Base-by-base conservation (phyloP, 2,329 filamentous ascomycete genomes). In the Botrytis hyacinthi region DNA sequence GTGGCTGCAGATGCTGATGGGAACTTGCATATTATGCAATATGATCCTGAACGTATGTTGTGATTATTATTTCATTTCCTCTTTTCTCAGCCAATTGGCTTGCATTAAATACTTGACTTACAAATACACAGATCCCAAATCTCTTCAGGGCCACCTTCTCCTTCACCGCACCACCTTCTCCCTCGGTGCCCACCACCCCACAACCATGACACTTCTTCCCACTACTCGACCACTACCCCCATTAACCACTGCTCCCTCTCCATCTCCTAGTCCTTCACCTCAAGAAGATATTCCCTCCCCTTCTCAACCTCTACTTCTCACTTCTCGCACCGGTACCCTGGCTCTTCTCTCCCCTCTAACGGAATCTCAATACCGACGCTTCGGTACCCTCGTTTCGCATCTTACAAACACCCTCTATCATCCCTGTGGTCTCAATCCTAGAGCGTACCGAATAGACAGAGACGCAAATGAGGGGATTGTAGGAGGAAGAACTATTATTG, bases 121-220 rank as follows among this genome's bases (percentile, higher is more conserved):
- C 20, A 61, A n/a, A 37, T 26, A 3, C 18, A 72, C 77, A 97
- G 95, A 98, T 80, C 95, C 95, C 26, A 97, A 97, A 84, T 97
- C 94, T 10, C 89, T 97, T 48, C 93, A 95, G 73, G 96, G 96
- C 67, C 92, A 95, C 79, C 89, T 95, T 59, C 88, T 99, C 37
- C 88, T 99, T 12, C 93, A 95, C 82, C 91, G 93, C 74, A 93
- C 93, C 71, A 93, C 94, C 74, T 98, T 99, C 84, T 92, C 95
- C 80, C 90, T 93, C 0, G 94, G 93, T 54, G 89, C 89, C 29
- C 93, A 97, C 82, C 88, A 91, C 76, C 90, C 93, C 0, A 91
- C 92, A 0, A 88, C 88, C 54, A 91, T 94, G 77, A 90, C 91
- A 32, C 88, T 98, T 67, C 87, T 98, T 48, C 92, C 93, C 1